A percentile compares a stretch with the other conserved stretches of the same genome.
phyloP scores from a whole-genome alignment of 768 basidiomycete genomes.

The Phaeotremella fagi region DNA sequence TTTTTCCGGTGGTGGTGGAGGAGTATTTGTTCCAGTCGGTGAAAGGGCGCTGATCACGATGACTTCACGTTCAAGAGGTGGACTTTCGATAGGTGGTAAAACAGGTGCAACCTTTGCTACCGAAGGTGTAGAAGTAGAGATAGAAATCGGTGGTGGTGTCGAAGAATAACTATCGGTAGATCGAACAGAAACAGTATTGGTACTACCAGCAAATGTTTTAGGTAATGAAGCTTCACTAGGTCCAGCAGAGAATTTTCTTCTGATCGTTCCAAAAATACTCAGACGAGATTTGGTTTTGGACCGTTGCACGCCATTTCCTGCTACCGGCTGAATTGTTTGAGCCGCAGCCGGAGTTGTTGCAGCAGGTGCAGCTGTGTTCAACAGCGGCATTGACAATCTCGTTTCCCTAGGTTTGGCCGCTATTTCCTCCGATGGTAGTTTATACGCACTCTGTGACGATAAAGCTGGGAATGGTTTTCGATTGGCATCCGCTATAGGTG shows the following conservation, averaged over 20 bases:
- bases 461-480: constrained; percentile 3
- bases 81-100: neutral
- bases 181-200: neutral
- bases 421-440: neutral
- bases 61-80: too few species aligned
- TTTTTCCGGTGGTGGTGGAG: too few species aligned
- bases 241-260: constrained; percentile 9
- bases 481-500: too few species aligned
- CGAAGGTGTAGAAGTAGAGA: neutral
- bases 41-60: too few species aligned
- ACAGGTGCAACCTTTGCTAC: neutral
- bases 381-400: constrained; percentile 7
- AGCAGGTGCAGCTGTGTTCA: neutral
- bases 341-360: neutral
- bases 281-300: neutral
- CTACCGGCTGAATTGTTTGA: neutral
- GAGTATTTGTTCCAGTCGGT: too few species aligned
- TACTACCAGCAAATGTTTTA: neutral
- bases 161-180: neutral
- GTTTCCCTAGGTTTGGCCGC: neutral
- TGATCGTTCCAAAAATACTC: constrained; percentile 18
- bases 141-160: neutral
- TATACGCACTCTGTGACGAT: constrained; percentile 3
- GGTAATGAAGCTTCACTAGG: neutral
- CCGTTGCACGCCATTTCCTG: constrained; percentile 6